Evolutionary conservation across 495 filamentous ascomycete genomes (phyloP).

Genomic region (Penicillium psychrofluorescens): DNA sequence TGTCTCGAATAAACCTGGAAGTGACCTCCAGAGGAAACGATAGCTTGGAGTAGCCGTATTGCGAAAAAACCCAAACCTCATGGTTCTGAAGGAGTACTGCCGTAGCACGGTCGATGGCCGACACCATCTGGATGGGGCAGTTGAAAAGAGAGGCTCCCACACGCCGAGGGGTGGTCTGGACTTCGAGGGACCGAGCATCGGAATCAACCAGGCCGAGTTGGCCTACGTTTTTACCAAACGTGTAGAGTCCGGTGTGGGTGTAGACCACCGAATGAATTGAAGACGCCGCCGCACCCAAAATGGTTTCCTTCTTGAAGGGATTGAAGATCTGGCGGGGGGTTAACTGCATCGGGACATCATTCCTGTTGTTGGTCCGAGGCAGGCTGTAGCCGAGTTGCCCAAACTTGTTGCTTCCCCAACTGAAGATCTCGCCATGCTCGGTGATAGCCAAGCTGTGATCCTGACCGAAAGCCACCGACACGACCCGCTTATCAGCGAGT

Average conservation of each 20-base stretch:
- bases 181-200: conserved; percentile 80
- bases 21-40: conserved; percentile 71
- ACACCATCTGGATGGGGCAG: conserved; percentile 66
- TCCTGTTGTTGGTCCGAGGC: conserved; percentile 38
- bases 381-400: conserved; percentile 82
- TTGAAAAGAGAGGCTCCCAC: conserved; percentile 84
- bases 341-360: conserved; percentile 74
- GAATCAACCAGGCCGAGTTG: conserved; percentile 93
- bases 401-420: conserved; percentile 85
- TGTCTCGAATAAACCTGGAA: conserved; percentile 58
- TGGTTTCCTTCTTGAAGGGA: conserved; percentile 73
- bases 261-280: conserved; percentile 86
- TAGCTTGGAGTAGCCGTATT: conserved; percentile 84
- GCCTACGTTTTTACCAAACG: conserved; percentile 93
- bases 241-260: conserved; percentile 74
- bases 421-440: conserved; percentile 73
- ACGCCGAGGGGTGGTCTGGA: conserved; percentile 73
- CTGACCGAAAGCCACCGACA: conserved; percentile 72
- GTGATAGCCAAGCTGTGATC: conserved; percentile 86
- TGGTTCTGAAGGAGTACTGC: conserved; percentile 76
- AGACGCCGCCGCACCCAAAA: conserved; percentile 83
- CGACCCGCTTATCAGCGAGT: conserved; percentile 61
- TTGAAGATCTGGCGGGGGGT: conserved; percentile 87
- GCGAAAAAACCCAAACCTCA: conserved; percentile 87
- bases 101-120: conserved; percentile 87